phyloP scores from a whole-genome alignment of 2,329 filamentous ascomycete species.

The Scleromitrula shiraiana region DNA sequence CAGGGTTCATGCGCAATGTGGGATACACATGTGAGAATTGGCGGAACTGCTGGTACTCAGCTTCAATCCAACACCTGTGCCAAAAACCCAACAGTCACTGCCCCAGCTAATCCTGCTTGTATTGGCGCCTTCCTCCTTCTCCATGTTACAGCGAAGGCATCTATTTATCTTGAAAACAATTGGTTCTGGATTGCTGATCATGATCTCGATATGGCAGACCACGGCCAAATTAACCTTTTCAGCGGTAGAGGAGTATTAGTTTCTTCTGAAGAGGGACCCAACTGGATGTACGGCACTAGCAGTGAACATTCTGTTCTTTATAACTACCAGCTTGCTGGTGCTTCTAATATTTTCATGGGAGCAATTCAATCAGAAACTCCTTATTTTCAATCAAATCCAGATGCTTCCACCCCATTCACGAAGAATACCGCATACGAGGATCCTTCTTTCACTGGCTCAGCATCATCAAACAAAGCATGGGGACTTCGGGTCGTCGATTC shows the following conservation, averaged over 20 bases:
- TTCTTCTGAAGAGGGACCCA: conserved; percentile 63
- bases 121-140: conserved; percentile 65
- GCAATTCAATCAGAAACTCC: conserved; percentile 86
- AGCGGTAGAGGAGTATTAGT: conserved; percentile 67
- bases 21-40: conserved; percentile 94
- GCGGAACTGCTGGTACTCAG: conserved; percentile 75
- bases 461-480: conserved; percentile 56
- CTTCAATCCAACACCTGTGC: conserved; percentile 68
- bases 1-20: conserved; percentile 74
- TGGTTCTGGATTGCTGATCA: conserved; percentile 92
- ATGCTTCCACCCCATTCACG: conserved; percentile 58
- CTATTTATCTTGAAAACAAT: conserved; percentile 76
- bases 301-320: conserved; percentile 60
- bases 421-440: conserved; percentile 52
- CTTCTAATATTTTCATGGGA: conserved; percentile 72
- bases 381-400: conserved; percentile 78
- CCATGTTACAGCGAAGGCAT: conserved; percentile 53
- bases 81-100: conserved; percentile 61
- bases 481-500: conserved; percentile 65
- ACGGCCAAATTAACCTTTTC: conserved; percentile 78
- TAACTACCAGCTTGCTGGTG: conserved; percentile 79
- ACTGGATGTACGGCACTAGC: conserved; percentile 76
- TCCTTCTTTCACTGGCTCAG: conserved; percentile 54
- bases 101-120: conserved; percentile 57
- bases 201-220: conserved; percentile 67